Percentiles rank a stretch among this genome's conserved stretches.
phyloP scores from a whole-genome alignment of 2,329 filamentous ascomycete genomes.

The Chrysoporthe deuterocubensis region DNA sequence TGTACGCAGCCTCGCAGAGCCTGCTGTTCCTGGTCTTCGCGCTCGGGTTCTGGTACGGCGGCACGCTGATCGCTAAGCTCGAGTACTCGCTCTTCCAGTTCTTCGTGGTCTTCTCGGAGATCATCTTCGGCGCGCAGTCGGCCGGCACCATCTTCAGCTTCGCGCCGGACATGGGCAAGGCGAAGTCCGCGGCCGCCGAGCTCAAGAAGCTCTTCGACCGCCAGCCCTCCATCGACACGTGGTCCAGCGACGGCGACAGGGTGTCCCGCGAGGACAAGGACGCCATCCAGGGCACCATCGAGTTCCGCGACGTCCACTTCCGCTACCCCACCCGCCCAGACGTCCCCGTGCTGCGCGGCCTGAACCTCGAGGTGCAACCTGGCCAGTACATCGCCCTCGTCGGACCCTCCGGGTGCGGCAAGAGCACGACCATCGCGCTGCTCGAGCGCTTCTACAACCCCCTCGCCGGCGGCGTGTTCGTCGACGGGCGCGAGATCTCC shows the following conservation, averaged over 20 bases:
- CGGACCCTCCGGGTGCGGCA: slow-evolving; percentile 92
- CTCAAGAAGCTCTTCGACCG: slow-evolving; percentile 85
- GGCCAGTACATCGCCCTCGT: slow-evolving; percentile 89
- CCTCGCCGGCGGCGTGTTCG: slow-evolving; percentile 74
- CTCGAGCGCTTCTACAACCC: slow-evolving; percentile 96
- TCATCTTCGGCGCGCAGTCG: slow-evolving; percentile 91
- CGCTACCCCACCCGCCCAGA: slow-evolving; percentile 90
- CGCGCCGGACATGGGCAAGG: slow-evolving; percentile 91
- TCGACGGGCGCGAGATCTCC: slow-evolving; percentile 84
- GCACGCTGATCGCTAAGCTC: slow-evolving; percentile 69
- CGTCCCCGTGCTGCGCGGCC: slow-evolving; percentile 85
- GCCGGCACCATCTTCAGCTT: slow-evolving; percentile 89
- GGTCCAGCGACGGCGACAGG: slow-evolving; percentile 70
- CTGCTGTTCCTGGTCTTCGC: slow-evolving; percentile 83
- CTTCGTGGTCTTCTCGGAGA: slow-evolving; percentile 85
- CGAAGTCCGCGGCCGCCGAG: slow-evolving; percentile 78
- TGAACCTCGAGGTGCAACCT: slow-evolving; percentile 74
- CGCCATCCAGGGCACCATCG: slow-evolving; percentile 74
- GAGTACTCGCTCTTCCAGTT: slow-evolving; percentile 86
- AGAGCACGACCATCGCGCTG: slow-evolving; percentile 89
- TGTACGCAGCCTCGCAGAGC: slow-evolving; percentile 86
- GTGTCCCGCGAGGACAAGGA: slow-evolving; percentile 45
- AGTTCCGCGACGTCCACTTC: slow-evolving; percentile 94
- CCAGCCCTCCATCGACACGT: slow-evolving; percentile 79
- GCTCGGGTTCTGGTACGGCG: slow-evolving; percentile 92